A percentile compares a stretch with the other conserved stretches of the same genome.
Conservation (phyloP, 2,329 filamentous ascomycete species). For the Penicillium sclerotiorum region DNA sequence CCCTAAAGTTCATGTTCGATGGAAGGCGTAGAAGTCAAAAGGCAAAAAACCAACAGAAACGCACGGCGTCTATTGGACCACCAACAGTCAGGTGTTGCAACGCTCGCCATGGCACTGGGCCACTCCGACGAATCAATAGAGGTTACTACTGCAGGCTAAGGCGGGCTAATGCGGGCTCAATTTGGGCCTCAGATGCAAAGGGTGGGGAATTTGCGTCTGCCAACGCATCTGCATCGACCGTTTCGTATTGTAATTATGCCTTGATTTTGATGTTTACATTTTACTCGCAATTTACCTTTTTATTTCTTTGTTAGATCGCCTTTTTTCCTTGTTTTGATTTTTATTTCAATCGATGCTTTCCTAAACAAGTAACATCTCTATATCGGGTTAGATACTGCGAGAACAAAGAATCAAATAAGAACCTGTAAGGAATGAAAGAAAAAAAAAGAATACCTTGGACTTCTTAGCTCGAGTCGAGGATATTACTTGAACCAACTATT, state of each 20-base stretch:
- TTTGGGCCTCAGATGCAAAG: slow-evolving; percentile 20
- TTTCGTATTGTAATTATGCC: slow-evolving; percentile 8
- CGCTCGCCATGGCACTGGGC: slow-evolving; percentile 24
- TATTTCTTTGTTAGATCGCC: background rate
- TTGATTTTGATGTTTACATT: background rate
- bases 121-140: slow-evolving; percentile 15
- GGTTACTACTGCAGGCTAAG: background rate
- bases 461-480: too few species aligned
- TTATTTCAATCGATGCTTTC: background rate
- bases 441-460: background rate
- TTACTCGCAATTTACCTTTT: background rate
- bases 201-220: slow-evolving; percentile 17
- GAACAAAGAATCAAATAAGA: background rate
- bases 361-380: too few species aligned
- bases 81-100: slow-evolving; percentile 25
- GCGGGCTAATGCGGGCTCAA: slow-evolving; percentile 26
- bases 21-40: slow-evolving; percentile 1
- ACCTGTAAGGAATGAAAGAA: background rate
- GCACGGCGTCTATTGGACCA: slow-evolving; percentile 30
- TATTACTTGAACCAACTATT: background rate
- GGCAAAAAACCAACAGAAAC: slow-evolving; percentile 28
- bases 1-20: background rate
- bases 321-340: background rate
- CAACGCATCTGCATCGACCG: slow-evolving; percentile 22
- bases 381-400: background rate